Conservation (phyloP, 129 eudicot species). For the Heracleum sosnowskyi region DNA sequence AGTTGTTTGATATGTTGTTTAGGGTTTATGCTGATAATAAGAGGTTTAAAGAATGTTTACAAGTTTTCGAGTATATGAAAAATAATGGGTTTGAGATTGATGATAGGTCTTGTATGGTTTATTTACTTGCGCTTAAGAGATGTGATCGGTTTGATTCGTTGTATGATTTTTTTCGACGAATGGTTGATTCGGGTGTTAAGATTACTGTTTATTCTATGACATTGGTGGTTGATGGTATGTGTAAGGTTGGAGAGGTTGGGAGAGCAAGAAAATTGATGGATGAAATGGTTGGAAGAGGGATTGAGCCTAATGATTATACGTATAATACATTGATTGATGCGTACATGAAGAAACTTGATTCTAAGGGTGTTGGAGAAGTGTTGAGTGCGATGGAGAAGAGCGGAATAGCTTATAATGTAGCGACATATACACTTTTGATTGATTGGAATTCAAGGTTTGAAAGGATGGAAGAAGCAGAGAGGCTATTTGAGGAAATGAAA, state of each 20-base stretch:
- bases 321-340: conserved; percentile 57
- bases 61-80: conserved; percentile 61
- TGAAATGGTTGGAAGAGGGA: conserved; percentile 35
- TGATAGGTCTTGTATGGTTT: conserved; percentile 86
- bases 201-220: conserved; percentile 71
- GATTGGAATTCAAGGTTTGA: conserved; percentile 29
- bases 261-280: conserved; percentile 50
- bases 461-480: conserved; percentile 45
- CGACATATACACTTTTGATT: conserved; percentile 61
- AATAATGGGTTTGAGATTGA: conserved; percentile 51
- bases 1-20: conserved; percentile 68
- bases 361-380: conserved; percentile 30
- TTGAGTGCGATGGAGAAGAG: conserved; percentile 48
- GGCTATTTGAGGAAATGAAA: conserved; percentile 52
- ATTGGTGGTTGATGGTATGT: conserved; percentile 51
- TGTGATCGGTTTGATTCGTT: conserved; percentile 28
- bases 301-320: conserved; percentile 56
- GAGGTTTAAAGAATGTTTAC: conserved; percentile 46
- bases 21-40: conserved; percentile 69
- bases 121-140: conserved; percentile 61
- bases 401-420: conserved; percentile 38
- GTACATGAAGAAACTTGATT: conserved; percentile 43
- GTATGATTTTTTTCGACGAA: conserved; percentile 37
- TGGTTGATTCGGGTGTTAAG: conserved; percentile 55
- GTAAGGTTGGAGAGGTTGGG: conserved; percentile 44